phyloP scores from a whole-genome alignment of 352 stramenopile genomes.

The Phytophthora sp. region DNA sequence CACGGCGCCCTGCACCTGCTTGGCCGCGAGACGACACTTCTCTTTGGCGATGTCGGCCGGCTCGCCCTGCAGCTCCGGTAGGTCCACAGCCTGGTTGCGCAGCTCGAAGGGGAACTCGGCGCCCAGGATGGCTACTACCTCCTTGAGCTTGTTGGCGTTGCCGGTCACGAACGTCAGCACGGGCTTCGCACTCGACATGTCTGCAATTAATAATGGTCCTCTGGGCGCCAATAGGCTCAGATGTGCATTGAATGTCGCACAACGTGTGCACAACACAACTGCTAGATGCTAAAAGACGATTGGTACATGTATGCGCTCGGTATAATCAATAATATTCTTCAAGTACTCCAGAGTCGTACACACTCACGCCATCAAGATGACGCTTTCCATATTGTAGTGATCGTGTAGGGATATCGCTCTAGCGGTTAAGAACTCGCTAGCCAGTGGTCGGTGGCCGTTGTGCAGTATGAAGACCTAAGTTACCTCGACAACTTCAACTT shows the following conservation, averaged over 20 bases:
- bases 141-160: conserved; percentile 87
- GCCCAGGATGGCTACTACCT: conserved; percentile 85
- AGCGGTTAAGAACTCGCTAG: not conserved
- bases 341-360: no score
- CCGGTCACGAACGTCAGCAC: conserved; percentile 86
- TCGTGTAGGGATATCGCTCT: no score
- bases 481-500: conserved; percentile 16
- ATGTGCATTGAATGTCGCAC: conserved; percentile 33
- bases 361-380: no score
- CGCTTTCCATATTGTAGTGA: not conserved
- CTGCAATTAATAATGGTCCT: not conserved
- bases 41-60: conserved; percentile 94
- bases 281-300: not conserved
- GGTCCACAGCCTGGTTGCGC: conserved; percentile 92
- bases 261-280: conserved; percentile 10
- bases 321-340: no score
- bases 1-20: conserved; percentile 87
- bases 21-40: conserved; percentile 93
- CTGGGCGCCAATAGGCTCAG: conserved; percentile 1
- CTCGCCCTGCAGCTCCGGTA: conserved; percentile 98
- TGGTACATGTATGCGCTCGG: no score
- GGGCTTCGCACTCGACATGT: conserved; percentile 44
- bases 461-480: no score
- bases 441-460: no score
- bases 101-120: conserved; percentile 92